Conservation (phyloP, 495 filamentous ascomycete genomes). For the Lichenothelia convexa region DNA sequence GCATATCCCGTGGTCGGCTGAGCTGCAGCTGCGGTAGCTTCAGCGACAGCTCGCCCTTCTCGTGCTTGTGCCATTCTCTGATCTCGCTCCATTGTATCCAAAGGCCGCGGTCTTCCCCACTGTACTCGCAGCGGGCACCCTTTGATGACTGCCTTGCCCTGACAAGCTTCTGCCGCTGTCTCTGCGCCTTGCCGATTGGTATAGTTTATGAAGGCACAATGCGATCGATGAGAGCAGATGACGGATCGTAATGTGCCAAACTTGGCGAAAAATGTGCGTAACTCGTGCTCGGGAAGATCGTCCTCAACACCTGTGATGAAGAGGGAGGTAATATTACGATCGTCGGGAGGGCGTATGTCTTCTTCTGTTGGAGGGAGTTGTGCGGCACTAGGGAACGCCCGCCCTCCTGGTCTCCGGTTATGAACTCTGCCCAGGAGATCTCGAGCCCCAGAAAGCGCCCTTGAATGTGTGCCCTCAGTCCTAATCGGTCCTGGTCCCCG, state of each 20-base stretch:
- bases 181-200: conserved; percentile 66
- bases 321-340: conserved; percentile 70
- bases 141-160: conserved; percentile 65
- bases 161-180: conserved; percentile 60
- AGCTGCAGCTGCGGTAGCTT: conserved; percentile 19
- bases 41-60: conserved; percentile 47
- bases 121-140: conserved; percentile 77
- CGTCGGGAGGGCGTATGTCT: conserved; percentile 68
- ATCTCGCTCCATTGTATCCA: conserved; percentile 77
- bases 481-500: conserved; percentile 19
- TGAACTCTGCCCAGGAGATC: conserved; percentile 22
- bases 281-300: conserved; percentile 76
- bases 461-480: conserved; percentile 12
- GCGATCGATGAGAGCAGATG: conserved; percentile 88
- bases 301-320: conserved; percentile 94
- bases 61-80: conserved; percentile 56
- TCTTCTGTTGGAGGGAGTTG: conserved; percentile 61
- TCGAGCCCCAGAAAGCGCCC: conserved; percentile 27
- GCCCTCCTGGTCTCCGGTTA: conserved; percentile 34
- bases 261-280: conserved; percentile 75
- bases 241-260: conserved; percentile 78
- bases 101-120: conserved; percentile 79
- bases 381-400: conserved; percentile 46
- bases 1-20: conserved; percentile 15
- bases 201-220: conserved; percentile 93